Base-by-base conservation (phyloP, 148 eudicot species). In the Rhododendron henanense region DNA sequence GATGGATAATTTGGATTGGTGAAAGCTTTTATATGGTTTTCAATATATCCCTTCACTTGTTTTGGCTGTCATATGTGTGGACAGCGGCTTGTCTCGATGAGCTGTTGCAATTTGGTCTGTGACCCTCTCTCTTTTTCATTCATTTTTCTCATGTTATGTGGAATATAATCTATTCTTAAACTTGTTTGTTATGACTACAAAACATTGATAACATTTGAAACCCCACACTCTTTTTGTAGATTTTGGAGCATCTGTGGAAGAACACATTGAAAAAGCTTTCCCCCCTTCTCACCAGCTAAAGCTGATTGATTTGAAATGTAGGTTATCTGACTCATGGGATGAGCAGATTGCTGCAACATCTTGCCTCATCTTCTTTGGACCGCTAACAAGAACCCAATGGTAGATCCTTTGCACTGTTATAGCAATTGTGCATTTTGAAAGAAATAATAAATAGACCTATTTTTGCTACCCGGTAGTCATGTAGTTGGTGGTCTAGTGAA, bases 341-440 rank as follows among this genome's bases (percentile, higher is more conserved):
- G 91, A 89, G 86, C 96, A 95, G 55, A 95, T 94, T 84, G 91
- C 93, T 39, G 97, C 96, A 74, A 93, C 93, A 35, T 92, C 93
- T 37, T 87, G 96, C 84, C 93, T 94, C 91, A 96, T 88, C 74
- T 87, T 90, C 88, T 89, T 74, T 10, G 97, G 97, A 33, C 98
- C 95, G 11, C 95, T 87, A 19, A 88, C 97, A 7, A 96, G 90
- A 31, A 94, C 37, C 95, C 96, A 10, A 93, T 89, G 87, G 92
- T 93, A 11, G 96, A 88, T 84, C 87, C 96, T 83, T 94, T 90
- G 78, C 92, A 85, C 39, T 92, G 91, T 10, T 86, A 84, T 63
- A 93, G 59, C 81, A 93, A 78, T 59, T 84, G 96, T 95, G 90
- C 90, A 87, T 75, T 79, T 35, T 10, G 21, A 48, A 10, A 31